Percentiles rank a stretch among this genome's conserved stretches.
phyloP scores from a whole-genome alignment of 306 rosid genomes.

The Trifolium subterraneum region DNA sequence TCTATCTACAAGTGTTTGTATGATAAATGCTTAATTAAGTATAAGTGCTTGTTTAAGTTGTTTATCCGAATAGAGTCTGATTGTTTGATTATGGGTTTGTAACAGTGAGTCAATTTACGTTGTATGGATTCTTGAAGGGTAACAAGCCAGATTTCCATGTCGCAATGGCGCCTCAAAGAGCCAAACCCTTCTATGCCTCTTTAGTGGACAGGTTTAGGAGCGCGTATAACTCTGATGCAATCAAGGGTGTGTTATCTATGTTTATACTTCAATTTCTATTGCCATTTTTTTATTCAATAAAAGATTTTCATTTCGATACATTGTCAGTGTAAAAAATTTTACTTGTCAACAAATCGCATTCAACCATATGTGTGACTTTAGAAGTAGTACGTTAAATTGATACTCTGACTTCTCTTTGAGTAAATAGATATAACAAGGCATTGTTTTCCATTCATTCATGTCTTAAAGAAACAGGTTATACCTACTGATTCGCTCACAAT shows the following conservation, averaged over 20 bases:
- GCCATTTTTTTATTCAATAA: too few relatives aligned
- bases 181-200: slow-evolving; percentile 82
- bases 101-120: slow-evolving; percentile 92
- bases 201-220: slow-evolving; percentile 72
- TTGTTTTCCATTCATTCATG: neutral
- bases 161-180: slow-evolving; percentile 85
- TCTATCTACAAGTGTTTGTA: too few relatives aligned
- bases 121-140: slow-evolving; percentile 85
- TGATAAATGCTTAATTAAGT: neutral
- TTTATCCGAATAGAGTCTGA: neutral
- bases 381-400: too few relatives aligned
- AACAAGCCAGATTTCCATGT: slow-evolving; percentile 96
- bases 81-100: slow-evolving; percentile 36
- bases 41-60: neutral
- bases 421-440: slow-evolving; percentile 5
- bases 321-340: too few relatives aligned
- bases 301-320: too few relatives aligned
- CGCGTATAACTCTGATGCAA: slow-evolving; percentile 62
- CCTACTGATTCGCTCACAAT: neutral
- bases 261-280: slow-evolving; percentile 11
- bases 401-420: neutral
- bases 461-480: neutral
- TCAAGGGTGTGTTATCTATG: slow-evolving; percentile 60
- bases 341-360: too few relatives aligned
- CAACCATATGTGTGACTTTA: too few relatives aligned